Percentiles rank a stretch among this genome's conserved stretches.
Conservation (phyloP, 306 rosid species). For the Ziziphus jujuba region DNA sequence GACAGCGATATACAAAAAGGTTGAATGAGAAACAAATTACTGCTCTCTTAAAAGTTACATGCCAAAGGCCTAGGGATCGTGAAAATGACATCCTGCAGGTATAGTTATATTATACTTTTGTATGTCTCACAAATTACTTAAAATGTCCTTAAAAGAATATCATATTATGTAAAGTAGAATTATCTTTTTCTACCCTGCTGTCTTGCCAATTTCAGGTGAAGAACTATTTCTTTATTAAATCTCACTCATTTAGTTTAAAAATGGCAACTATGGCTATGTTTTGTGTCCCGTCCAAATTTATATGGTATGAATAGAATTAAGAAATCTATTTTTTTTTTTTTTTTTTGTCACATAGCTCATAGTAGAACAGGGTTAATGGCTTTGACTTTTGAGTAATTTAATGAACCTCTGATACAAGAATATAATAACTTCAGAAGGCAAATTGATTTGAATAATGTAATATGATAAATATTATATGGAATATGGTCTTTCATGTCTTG, state of each 20-base stretch:
- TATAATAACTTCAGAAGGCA: neutral
- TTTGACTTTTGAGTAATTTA: no score
- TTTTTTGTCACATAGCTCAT: no score
- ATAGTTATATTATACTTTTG: constrained; percentile 7
- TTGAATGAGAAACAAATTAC: constrained; percentile 96
- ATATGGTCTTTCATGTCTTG: constrained; percentile 9
- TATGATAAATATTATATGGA: constrained; percentile 4
- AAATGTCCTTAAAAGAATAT: neutral
- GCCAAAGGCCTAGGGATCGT: constrained; percentile 96
- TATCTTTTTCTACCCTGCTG: neutral
- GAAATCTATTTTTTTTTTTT: no score
- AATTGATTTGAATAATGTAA: neutral
- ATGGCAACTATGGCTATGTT: neutral
- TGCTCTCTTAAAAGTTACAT: constrained; percentile 81
- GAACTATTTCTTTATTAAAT: neutral
- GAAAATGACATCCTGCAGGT: constrained; percentile 93
- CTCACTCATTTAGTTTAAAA: neutral
- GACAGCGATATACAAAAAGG: constrained; percentile 91
- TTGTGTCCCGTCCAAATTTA: no score
- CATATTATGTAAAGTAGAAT: neutral
- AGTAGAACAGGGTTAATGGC: no score
- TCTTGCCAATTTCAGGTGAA: neutral
- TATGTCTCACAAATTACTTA: neutral
- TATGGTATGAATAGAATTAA: no score
- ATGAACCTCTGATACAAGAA: no score